Evolutionary conservation across 768 basidiomycete genomes (phyloP).

Genomic region (Boletus rufocinnamomeus): DNA sequence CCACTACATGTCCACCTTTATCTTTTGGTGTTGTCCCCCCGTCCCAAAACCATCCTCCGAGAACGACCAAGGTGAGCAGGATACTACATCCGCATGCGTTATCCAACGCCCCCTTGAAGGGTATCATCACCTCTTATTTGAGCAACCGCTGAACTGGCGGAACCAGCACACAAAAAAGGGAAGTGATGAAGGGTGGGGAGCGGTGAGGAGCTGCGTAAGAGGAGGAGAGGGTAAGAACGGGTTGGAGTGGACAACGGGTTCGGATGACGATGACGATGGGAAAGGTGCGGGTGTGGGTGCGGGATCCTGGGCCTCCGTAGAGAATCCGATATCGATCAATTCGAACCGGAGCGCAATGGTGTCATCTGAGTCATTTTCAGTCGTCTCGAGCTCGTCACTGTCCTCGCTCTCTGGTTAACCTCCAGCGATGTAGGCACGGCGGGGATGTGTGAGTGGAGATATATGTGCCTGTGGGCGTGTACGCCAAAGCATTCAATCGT

Average conservation of each 20-base stretch:
- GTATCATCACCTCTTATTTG: too few species aligned
- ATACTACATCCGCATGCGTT: too few species aligned
- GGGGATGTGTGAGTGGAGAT: neutral
- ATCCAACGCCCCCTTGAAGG: too few species aligned
- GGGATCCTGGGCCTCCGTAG: conserved; percentile 17
- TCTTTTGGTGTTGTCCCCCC: too few species aligned
- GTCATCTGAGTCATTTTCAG: conserved; percentile 26
- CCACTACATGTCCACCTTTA: too few species aligned
- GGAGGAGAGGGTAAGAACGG: too few species aligned
- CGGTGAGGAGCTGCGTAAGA: too few species aligned
- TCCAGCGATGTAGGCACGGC: conserved; percentile 5
- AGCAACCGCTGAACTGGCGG: too few species aligned
- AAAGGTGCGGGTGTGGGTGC: neutral
- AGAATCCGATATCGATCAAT: conserved; percentile 9
- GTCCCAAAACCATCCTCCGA: too few species aligned
- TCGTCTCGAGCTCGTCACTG: conserved; percentile 13
- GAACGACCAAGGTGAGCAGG: too few species aligned
- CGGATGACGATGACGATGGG: neutral
- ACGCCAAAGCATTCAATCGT: neutral
- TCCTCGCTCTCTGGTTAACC: conserved; percentile 29
- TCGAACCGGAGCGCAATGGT: conserved; percentile 15
- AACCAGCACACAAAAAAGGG: too few species aligned
- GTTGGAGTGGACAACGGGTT: neutral
- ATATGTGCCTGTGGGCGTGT: conserved; percentile 1
- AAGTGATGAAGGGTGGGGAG: too few species aligned